These are phyloP conservation scores for Cercophora newfieldiana DNA, from an alignment of 495 filamentous ascomycete genomes.

Conservation along the genomic window DNA sequence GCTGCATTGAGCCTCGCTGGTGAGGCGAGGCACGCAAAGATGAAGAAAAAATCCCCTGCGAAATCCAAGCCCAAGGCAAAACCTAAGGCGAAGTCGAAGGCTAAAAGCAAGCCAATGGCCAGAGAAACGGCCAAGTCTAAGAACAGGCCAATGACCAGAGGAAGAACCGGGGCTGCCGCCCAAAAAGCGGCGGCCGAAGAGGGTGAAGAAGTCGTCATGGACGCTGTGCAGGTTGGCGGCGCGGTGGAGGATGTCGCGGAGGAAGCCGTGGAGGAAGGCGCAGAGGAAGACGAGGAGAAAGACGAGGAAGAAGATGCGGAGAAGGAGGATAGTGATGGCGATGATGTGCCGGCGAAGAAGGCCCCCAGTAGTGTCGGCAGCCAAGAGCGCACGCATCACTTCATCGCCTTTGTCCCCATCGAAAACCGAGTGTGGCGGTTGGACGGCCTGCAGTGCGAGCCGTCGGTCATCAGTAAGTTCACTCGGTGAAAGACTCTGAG, in stretches of 20 bases:
- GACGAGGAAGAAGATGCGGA: too few species aligned
- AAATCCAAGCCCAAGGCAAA: slow-evolving; percentile 23
- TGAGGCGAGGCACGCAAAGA: slow-evolving; percentile 41
- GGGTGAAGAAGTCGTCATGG: too few species aligned
- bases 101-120: background rate
- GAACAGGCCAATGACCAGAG: background rate
- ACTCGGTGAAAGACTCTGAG: background rate
- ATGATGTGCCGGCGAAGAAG: too few species aligned
- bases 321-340: slow-evolving; percentile 41
- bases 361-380: too few species aligned
- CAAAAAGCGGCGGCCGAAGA: too few species aligned
- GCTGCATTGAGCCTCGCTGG: slow-evolving; percentile 69
- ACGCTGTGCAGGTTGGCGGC: background rate
- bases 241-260: background rate
- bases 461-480: slow-evolving; percentile 65
- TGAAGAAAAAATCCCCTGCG: slow-evolving; percentile 39
- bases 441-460: slow-evolving; percentile 78
- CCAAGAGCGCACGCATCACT: too few species aligned
- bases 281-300: background rate
- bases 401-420: slow-evolving; percentile 84
- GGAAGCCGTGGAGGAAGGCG: background rate
- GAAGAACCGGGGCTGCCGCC: too few species aligned
- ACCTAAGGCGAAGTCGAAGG: background rate
- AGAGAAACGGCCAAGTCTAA: too few species aligned
- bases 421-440: slow-evolving; percentile 80